Evolutionary conservation across 1,284 basidiomycete genomes (phyloP).

Genomic region (Cystobasidium pallidum): DNA sequence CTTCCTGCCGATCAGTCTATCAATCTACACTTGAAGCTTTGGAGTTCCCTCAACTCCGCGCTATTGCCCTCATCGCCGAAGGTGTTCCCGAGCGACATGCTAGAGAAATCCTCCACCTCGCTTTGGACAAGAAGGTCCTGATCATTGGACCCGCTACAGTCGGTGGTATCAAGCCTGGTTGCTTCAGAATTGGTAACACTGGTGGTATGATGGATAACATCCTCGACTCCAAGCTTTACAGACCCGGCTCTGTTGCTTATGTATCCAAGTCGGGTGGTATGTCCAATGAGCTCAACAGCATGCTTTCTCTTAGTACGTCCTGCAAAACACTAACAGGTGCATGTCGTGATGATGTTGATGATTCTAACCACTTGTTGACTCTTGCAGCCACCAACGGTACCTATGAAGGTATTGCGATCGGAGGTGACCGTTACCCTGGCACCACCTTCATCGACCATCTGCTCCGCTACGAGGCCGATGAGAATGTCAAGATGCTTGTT

Average conservation of each 20-base stretch:
- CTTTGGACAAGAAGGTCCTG: slow-evolving; percentile 81
- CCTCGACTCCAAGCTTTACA: slow-evolving; percentile 97
- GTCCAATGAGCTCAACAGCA: slow-evolving; percentile 99
- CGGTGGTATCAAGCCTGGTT: slow-evolving; percentile 99
- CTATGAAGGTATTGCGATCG: slow-evolving; percentile 99
- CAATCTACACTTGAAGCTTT: slow-evolving; percentile 90
- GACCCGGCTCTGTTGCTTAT: slow-evolving; percentile 94
- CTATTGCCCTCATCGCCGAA: slow-evolving; percentile 94
- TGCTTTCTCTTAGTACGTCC: slow-evolving; percentile 71
- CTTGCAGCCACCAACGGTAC: slow-evolving; percentile 87
- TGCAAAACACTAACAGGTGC: too few relatives aligned
- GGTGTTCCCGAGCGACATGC: slow-evolving; percentile 98
- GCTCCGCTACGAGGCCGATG: slow-evolving; percentile 94
- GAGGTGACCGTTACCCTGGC: slow-evolving; percentile 97
- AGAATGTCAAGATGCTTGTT: slow-evolving; percentile 98
- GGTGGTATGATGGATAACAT: slow-evolving; percentile 99
- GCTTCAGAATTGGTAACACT: slow-evolving; percentile 99
- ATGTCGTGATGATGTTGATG: too few relatives aligned
- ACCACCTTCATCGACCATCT: slow-evolving; percentile 99
- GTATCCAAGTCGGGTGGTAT: slow-evolving; percentile 99
- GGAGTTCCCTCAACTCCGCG: slow-evolving; percentile 69
- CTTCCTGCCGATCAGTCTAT: slow-evolving; percentile 92
- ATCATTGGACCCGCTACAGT: slow-evolving; percentile 99
- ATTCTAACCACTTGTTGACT: too few relatives aligned
- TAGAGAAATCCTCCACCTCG: slow-evolving; percentile 89